A percentile compares a stretch with the other conserved stretches of the same genome.
Evolutionary conservation across 2,329 filamentous ascomycete genomes (phyloP).

Genomic region (Alternaria sp.): DNA sequence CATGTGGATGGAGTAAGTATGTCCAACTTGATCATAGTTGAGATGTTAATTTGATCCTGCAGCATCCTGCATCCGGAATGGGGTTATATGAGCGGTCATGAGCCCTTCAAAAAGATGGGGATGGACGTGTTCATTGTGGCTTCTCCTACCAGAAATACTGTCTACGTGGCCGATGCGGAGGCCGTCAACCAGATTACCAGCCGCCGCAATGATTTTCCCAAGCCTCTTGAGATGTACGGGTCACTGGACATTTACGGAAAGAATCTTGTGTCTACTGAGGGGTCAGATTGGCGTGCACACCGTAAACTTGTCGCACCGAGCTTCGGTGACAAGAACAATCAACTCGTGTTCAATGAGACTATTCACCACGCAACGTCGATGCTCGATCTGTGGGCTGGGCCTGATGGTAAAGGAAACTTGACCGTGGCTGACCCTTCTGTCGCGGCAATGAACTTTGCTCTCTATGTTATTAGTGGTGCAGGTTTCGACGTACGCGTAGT

Average conservation of each 20-base stretch:
- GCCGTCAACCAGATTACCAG: conserved; percentile 71
- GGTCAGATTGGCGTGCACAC: conserved; percentile 73
- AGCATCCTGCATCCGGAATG: conserved; percentile 69
- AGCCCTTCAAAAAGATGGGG: conserved; percentile 66
- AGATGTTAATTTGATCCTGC: conserved; percentile 10
- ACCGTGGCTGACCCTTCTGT: conserved; percentile 66
- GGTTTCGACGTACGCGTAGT: conserved; percentile 71
- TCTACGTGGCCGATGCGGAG: conserved; percentile 70
- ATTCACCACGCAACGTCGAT: conserved; percentile 65
- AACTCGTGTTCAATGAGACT: conserved; percentile 70
- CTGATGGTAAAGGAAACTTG: conserved; percentile 33
- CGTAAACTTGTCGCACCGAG: conserved; percentile 74
- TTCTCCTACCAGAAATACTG: conserved; percentile 61
- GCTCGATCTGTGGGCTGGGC: conserved; percentile 42
- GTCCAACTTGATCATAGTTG: not conserved
- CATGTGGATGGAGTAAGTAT: conserved; percentile 66
- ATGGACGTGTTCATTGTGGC: conserved; percentile 71
- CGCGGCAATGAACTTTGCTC: conserved; percentile 71
- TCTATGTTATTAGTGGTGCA: conserved; percentile 71
- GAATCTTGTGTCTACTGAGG: conserved; percentile 76
- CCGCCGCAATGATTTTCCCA: conserved; percentile 75
- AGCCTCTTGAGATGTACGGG: conserved; percentile 67
- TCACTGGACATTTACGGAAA: conserved; percentile 72
- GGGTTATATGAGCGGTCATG: conserved; percentile 64
- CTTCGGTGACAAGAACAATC: conserved; percentile 80